phyloP scores from a whole-genome alignment of 345 rosid species.

The Rhodomyrtus tomentosa region DNA sequence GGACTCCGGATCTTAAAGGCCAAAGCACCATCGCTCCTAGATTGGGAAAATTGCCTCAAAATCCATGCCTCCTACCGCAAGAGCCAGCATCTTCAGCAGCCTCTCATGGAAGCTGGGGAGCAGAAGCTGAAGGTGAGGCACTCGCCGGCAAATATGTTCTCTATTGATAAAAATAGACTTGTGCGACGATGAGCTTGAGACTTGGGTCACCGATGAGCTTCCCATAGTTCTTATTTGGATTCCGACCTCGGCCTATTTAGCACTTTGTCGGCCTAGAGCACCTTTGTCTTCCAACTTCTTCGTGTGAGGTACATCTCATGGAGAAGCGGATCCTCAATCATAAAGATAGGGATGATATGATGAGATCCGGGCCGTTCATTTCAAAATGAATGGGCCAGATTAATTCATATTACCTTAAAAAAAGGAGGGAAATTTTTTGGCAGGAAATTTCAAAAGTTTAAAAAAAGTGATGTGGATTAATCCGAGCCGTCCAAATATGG shows the following conservation, averaged over 20 bases:
- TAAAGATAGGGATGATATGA: too few species aligned
- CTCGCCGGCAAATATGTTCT: background rate
- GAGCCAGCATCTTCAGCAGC: background rate
- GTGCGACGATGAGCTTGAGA: background rate
- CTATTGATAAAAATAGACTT: background rate
- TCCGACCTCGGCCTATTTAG: background rate
- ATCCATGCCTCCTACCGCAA: background rate
- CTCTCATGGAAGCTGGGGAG: background rate
- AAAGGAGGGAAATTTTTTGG: too few species aligned
- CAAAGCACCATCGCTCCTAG: background rate
- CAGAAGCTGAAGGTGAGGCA: background rate
- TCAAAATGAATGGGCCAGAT: too few species aligned
- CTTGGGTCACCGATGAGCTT: background rate
- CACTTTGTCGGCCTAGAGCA: background rate
- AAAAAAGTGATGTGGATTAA: too few species aligned
- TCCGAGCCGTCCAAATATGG: too few species aligned
- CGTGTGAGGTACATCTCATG: background rate
- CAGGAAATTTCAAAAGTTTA: too few species aligned
- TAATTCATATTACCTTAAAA: too few species aligned
- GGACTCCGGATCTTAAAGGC: background rate
- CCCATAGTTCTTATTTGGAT: background rate
- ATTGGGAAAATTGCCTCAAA: background rate
- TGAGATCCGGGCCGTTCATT: too few species aligned
- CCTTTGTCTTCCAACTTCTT: background rate
- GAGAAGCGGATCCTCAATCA: too few species aligned